Percentiles rank a stretch among this genome's conserved stretches.
These are phyloP conservation scores for Citrus hindsii DNA, from an alignment of 345 rosid genomes.

Conservation along the genomic window DNA sequence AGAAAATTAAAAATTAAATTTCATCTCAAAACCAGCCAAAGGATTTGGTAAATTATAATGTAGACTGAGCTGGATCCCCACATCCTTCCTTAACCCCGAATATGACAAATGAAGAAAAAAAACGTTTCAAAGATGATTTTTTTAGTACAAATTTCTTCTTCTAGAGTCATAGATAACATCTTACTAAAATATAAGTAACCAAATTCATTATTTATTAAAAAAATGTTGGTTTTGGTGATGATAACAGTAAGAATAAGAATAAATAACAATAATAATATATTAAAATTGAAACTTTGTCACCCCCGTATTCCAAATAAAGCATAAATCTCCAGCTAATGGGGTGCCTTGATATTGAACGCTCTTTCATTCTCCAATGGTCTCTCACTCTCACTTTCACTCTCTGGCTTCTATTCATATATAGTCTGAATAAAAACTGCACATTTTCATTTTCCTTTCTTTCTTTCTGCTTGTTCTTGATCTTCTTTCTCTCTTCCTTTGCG, in stretches of 20 bases:
- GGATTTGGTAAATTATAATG: not conserved
- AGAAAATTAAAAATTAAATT: not conserved
- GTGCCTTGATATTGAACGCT: constrained; percentile 16
- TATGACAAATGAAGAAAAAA: not conserved
- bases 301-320: constrained; percentile 14
- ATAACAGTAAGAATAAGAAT: too few species aligned
- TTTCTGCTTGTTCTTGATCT: not conserved
- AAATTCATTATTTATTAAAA: not conserved
- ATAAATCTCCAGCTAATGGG: constrained; percentile 20
- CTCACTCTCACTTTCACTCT: not conserved
- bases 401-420: not conserved
- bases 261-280: not conserved
- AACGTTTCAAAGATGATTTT: not conserved
- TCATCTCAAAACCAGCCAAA: not conserved
- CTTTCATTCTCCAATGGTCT: constrained; percentile 2
- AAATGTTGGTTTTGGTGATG: constrained; percentile 10
- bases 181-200: too few species aligned
- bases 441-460: not conserved
- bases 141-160: not conserved
- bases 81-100: not conserved
- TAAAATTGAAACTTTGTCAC: constrained; percentile 5
- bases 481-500: constrained; percentile 33
- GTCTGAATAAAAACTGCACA: too few species aligned
- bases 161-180: too few species aligned
- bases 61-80: constrained; percentile 1